A percentile compares a stretch with the other conserved stretches of the same genome.
phyloP scores from a whole-genome alignment of 306 rosid species.

The Malus sylvestris region DNA sequence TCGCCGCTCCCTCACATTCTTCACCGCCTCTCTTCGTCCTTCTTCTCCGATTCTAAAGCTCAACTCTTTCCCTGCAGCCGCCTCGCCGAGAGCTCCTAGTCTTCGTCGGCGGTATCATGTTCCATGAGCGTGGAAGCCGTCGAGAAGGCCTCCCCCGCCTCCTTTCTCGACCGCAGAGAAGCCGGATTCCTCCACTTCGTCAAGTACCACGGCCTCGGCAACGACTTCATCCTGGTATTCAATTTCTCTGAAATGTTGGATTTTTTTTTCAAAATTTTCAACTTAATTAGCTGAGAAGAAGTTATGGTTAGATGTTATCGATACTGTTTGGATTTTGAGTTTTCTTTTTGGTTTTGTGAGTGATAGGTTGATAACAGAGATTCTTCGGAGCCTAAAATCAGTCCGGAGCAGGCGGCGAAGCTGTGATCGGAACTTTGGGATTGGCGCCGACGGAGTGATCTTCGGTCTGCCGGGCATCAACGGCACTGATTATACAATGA shows the following conservation, averaged over 20 bases:
- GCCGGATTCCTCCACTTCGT: slow-evolving; percentile 64
- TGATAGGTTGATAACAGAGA: slow-evolving; percentile 80
- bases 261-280: neutral
- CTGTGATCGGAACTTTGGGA: slow-evolving; percentile 77
- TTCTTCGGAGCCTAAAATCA: slow-evolving; percentile 60
- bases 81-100: slow-evolving; percentile 18
- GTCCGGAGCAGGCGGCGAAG: slow-evolving; percentile 65
- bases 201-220: slow-evolving; percentile 90
- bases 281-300: neutral
- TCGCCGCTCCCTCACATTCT: slow-evolving; percentile 22
- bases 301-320: no score
- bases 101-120: slow-evolving; percentile 25
- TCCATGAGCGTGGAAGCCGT: slow-evolving; percentile 63
- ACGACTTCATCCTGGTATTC: slow-evolving; percentile 81
- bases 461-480: slow-evolving; percentile 64
- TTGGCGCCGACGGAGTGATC: slow-evolving; percentile 90
- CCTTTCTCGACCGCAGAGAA: slow-evolving; percentile 50
- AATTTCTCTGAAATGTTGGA: neutral
- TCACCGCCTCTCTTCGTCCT: slow-evolving; percentile 8
- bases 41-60: slow-evolving; percentile 10
- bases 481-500: slow-evolving; percentile 74
- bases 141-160: slow-evolving; percentile 30
- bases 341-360: neutral
- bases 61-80: slow-evolving; percentile 7
- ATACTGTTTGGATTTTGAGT: neutral